A percentile compares a stretch with the other conserved stretches of the same genome.
phyloP scores from a whole-genome alignment of 352 stramenopile genomes.

The Pythium pyrilobum region DNA sequence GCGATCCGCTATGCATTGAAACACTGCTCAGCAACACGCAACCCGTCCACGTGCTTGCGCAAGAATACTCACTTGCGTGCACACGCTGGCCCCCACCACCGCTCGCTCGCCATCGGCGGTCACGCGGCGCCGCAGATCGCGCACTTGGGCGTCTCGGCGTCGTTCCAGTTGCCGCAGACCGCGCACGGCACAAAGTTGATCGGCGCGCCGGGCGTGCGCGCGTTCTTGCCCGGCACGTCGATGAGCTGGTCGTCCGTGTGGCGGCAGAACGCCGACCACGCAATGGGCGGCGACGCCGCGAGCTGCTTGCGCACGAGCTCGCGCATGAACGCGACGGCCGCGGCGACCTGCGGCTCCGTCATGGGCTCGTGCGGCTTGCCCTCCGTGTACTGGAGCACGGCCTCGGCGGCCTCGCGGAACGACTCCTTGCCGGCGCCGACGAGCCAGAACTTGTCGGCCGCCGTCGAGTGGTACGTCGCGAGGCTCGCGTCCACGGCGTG shows the following conservation, averaged over 20 bases:
- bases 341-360: neutral
- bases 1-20: too few relatives aligned
- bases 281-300: too few relatives aligned
- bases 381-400: too few relatives aligned
- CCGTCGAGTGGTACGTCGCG: neutral
- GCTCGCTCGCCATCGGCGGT: too few relatives aligned
- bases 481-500: neutral
- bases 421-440: too few relatives aligned
- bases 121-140: slow-evolving; percentile 12
- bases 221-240: neutral
- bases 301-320: neutral
- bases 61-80: too few relatives aligned
- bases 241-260: slow-evolving; percentile 7
- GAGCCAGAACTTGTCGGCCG: too few relatives aligned
- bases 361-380: too few relatives aligned
- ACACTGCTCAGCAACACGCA: too few relatives aligned
- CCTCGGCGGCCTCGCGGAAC: too few relatives aligned
- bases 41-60: too few relatives aligned
- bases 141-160: neutral
- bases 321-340: neutral
- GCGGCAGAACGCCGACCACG: slow-evolving; percentile 3
- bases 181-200: neutral
- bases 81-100: too few relatives aligned
- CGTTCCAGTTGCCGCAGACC: slow-evolving; percentile 5
- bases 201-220: neutral